Evolutionary conservation across 768 basidiomycete species (phyloP), one percentile per base, ranked within the genome.

Genomic region (Suillus decipiens): DNA sequence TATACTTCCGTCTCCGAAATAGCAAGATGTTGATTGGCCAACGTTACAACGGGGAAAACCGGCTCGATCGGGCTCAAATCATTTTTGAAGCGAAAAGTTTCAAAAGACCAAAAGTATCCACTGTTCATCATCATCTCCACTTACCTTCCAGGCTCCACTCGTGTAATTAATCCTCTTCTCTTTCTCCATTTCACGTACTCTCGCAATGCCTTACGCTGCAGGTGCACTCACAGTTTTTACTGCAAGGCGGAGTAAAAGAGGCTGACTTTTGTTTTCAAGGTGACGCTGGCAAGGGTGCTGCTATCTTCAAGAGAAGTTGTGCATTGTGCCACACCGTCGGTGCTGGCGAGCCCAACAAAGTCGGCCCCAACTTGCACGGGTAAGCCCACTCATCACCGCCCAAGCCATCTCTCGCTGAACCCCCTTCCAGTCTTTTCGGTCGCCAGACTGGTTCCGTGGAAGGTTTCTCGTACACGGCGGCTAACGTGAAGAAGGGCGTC

Each of bases 321-420:
- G 89, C 90, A 47, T 94, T 97, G 75, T 98, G 96, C 80, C 96
- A 98, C 78, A 97, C 93, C 66, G 77, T 92, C 66, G 92, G 80
- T 61, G 81, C 84, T 69, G 88, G 89, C 61, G 93, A 88, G 71
- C 82, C 86, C 47, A 83, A 95, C 82, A 93, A 92, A 77, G 95
- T 98, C 64, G 96, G 96, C 62, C 96, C 96, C 53, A 96, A 96
- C 84, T 85, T 99, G 33, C 88, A 95, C 75, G 96, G 96, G 89
- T 94, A 70, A 68, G 91, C 12, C 10, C 28, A 19, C 19, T 77
- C 7, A 31, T 43, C 15, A 31, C 61, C 33, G 9, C 0, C 10
- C 10, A 28, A 28, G 28, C 22, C 0, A 19, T 50, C 60, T 7
- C 47, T 37, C 31, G 4, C 39, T 9, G 14, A 53, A 12, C 48